Conservation (phyloP, 129 eudicot species). For the Cynara cardunculus region DNA sequence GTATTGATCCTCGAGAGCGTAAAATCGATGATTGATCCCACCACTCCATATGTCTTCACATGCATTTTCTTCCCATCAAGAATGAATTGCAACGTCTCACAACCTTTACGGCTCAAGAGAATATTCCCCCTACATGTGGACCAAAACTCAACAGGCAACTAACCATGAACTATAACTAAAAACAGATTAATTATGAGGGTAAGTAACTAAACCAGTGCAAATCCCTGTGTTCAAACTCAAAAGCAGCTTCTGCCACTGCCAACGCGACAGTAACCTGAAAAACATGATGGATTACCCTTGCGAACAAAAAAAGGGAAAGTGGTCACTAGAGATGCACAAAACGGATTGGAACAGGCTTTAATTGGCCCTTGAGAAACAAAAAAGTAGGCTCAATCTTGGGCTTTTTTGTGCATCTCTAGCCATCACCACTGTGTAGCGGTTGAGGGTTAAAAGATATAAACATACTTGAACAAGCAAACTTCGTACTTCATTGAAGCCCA, state of each 20-base stretch:
- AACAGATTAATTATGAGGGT: neutral
- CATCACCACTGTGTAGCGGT: neutral
- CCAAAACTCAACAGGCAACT: slow-evolving; percentile 1
- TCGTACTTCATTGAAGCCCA: slow-evolving; percentile 70
- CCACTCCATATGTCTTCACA: slow-evolving; percentile 62
- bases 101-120: slow-evolving; percentile 67
- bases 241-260: slow-evolving; percentile 97
- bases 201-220: slow-evolving; percentile 78
- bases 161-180: neutral
- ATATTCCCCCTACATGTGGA: slow-evolving; percentile 71
- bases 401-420: too few relatives aligned
- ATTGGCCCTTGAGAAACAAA: too few relatives aligned
- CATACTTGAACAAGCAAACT: slow-evolving; percentile 86
- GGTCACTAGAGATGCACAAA: neutral
- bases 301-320: neutral
- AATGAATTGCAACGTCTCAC: slow-evolving; percentile 45
- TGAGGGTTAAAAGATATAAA: neutral
- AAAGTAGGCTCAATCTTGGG: too few relatives aligned
- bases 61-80: slow-evolving; percentile 64
- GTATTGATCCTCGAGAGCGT: slow-evolving; percentile 94
- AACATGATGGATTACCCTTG: slow-evolving; percentile 7
- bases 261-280: slow-evolving; percentile 85
- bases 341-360: too few relatives aligned
- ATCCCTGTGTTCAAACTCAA: slow-evolving; percentile 96
- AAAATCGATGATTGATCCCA: slow-evolving; percentile 82